Evolutionary conservation across 2,329 filamentous ascomycete genomes (phyloP).

Genomic region (Waltergamsia citrina): DNA sequence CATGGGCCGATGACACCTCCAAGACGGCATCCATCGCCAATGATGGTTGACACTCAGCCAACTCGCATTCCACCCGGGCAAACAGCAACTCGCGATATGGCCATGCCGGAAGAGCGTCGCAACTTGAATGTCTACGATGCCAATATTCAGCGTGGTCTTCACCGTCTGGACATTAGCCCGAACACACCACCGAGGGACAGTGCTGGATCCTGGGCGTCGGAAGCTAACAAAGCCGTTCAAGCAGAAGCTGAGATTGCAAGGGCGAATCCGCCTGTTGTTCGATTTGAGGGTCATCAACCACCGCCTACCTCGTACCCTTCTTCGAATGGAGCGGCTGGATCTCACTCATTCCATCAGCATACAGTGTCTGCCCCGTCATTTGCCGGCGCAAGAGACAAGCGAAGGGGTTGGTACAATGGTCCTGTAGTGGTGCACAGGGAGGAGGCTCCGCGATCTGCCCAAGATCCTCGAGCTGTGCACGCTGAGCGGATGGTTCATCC

Average conservation of each 20-base stretch:
- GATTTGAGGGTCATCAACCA: slow-evolving; percentile 41
- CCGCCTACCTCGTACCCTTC: slow-evolving; percentile 21
- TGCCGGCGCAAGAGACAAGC: slow-evolving; percentile 51
- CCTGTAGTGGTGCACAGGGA: slow-evolving; percentile 29
- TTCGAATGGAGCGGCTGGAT: slow-evolving; percentile 15
- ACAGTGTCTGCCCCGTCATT: slow-evolving; percentile 50
- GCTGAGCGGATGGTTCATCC: slow-evolving; percentile 50
- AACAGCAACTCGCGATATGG: slow-evolving; percentile 11
- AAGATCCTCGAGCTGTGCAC: slow-evolving; percentile 27
- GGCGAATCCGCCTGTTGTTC: slow-evolving; percentile 34
- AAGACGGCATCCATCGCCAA: slow-evolving; percentile 57
- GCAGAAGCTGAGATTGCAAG: slow-evolving; percentile 43
- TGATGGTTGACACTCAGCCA: slow-evolving; percentile 58
- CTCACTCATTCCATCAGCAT: slow-evolving; percentile 38
- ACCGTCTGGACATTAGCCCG: slow-evolving; percentile 53
- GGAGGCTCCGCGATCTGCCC: slow-evolving; percentile 14
- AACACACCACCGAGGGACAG: slow-evolving; percentile 40
- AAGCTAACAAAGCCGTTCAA: slow-evolving; percentile 44
- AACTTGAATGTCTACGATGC: slow-evolving; percentile 54
- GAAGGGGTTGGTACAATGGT: slow-evolving; percentile 65
- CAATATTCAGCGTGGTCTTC: slow-evolving; percentile 56
- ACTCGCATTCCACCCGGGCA: slow-evolving; percentile 20
- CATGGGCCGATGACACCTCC: slow-evolving; percentile 3
- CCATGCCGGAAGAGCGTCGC: slow-evolving; percentile 34
- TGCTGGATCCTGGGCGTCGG: slow-evolving; percentile 46